phyloP scores from a whole-genome alignment of 2,329 filamentous ascomycete genomes.

The Ceratocystis eucalypticola region DNA sequence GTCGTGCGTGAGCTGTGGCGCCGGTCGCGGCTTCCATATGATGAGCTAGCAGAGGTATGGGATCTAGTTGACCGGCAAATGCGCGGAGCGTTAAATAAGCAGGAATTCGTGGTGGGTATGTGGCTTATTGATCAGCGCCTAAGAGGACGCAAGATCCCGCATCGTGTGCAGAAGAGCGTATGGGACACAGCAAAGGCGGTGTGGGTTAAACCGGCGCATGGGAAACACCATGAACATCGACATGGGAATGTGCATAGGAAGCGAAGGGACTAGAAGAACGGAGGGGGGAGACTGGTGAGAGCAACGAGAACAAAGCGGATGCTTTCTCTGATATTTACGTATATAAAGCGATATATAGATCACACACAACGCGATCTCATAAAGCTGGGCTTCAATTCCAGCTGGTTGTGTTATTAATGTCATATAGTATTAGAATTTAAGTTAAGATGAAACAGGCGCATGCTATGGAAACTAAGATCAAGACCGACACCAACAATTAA shows the following conservation, averaged over 20 bases:
- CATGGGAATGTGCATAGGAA: background rate
- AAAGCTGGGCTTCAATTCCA: too few relatives aligned
- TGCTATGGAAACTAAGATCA: background rate
- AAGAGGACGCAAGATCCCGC: conserved; percentile 64
- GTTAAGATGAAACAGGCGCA: background rate
- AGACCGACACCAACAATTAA: background rate
- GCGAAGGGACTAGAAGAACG: background rate
- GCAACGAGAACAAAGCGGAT: background rate
- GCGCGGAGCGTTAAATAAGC: conserved; percentile 44
- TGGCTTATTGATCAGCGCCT: conserved; percentile 73
- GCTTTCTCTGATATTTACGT: background rate
- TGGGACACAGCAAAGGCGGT: conserved; percentile 54
- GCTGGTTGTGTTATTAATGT: background rate
- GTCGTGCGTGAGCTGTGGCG: conserved; percentile 65
- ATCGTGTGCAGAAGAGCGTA: conserved; percentile 56
- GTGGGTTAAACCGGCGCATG: conserved; percentile 24
- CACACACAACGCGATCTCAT: background rate
- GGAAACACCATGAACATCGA: background rate
- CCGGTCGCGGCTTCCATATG: conserved; percentile 50
- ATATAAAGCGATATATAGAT: conserved; percentile 5
- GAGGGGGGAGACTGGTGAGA: background rate
- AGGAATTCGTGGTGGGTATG: conserved; percentile 70
- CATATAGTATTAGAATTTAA: background rate
- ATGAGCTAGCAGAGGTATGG: conserved; percentile 65
- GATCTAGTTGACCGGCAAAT: conserved; percentile 51